A percentile compares a stretch with the other conserved stretches of the same genome.
phyloP scores from a whole-genome alignment of 495 filamentous ascomycete genomes.

The Aspergillus bertholletiae region DNA sequence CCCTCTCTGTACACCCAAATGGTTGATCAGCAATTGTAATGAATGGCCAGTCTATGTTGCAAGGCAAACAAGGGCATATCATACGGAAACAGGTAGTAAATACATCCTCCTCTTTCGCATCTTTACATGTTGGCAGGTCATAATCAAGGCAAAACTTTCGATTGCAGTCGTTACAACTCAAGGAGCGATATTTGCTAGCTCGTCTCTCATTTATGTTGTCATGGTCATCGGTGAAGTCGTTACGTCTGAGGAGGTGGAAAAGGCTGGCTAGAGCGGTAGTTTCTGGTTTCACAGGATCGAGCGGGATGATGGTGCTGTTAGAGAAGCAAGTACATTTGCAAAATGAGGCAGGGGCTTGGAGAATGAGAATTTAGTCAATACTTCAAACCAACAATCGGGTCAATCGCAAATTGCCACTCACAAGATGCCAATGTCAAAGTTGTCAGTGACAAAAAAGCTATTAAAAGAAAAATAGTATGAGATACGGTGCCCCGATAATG shows the following conservation, averaged over 20 bases:
- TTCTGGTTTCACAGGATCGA: conserved; percentile 27
- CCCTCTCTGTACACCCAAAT: conserved; percentile 57
- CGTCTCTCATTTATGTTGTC: conserved; percentile 13
- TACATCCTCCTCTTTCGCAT: conserved; percentile 80
- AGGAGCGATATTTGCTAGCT: conserved; percentile 32
- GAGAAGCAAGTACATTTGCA: conserved; percentile 97
- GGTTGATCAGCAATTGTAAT: background rate
- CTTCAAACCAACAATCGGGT: background rate
- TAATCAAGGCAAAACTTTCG: conserved; percentile 85
- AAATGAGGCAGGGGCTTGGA: conserved; percentile 68
- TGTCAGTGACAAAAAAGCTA: conserved; percentile 21
- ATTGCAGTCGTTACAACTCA: conserved; percentile 82
- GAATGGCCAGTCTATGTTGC: conserved; percentile 17
- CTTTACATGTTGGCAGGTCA: conserved; percentile 80
- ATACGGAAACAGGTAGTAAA: conserved; percentile 85
- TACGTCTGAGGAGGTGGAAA: conserved; percentile 23
- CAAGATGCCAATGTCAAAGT: conserved; percentile 30
- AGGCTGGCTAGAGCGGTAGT: conserved; percentile 21
- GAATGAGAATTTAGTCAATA: conserved; percentile 10
- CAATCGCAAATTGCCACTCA: conserved; percentile 14
- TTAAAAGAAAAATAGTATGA: conserved; percentile 17
- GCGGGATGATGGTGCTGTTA: conserved; percentile 83
- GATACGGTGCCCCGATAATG: conserved; percentile 1
- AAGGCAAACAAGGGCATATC: conserved; percentile 23
- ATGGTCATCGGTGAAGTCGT: conserved; percentile 10